A percentile compares a stretch with the other conserved stretches of the same genome.
Evolutionary conservation across 495 filamentous ascomycete species (phyloP).

Genomic region (Aspergillus olivimuriae): DNA sequence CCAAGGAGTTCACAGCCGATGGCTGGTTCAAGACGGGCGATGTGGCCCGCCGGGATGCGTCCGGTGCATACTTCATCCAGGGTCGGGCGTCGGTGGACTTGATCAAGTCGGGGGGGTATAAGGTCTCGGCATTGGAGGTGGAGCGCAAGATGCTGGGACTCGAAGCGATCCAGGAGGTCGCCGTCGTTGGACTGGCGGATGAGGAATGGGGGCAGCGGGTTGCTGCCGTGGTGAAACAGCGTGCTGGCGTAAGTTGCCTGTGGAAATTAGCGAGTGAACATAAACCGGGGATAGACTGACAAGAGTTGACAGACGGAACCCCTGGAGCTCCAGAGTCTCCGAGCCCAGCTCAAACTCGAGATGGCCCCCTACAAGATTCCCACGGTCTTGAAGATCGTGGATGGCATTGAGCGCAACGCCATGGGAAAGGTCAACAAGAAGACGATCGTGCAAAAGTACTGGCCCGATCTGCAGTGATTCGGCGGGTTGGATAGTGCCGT

Average conservation of each 20-base stretch:
- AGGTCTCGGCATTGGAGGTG: conserved; percentile 40
- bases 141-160: conserved; percentile 38
- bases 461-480: conserved; percentile 24
- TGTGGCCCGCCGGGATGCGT: conserved; percentile 31
- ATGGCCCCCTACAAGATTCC: conserved; percentile 46
- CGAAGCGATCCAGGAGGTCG: conserved; percentile 33
- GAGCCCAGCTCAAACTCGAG: conserved; percentile 32
- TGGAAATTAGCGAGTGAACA: conserved; percentile 1
- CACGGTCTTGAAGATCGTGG: conserved; percentile 37
- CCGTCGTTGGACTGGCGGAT: conserved; percentile 36
- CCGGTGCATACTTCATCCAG: conserved; percentile 39
- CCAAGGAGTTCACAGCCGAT: conserved; percentile 36
- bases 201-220: conserved; percentile 43
- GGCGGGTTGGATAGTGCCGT: no score
- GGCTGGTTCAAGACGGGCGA: conserved; percentile 48
- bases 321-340: conserved; percentile 29
- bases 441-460: conserved; percentile 36
- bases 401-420: conserved; percentile 41
- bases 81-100: conserved; percentile 40
- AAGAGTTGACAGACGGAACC: conserved; percentile 19
- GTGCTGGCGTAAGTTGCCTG: conserved; percentile 28
- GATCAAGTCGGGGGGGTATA: conserved; percentile 44
- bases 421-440: conserved; percentile 48
- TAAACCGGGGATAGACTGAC: no score
- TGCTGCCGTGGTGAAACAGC: conserved; percentile 35